These are phyloP conservation scores for Halophytophthora polymorphica DNA, from an alignment of 352 stramenopile species.

Conservation along the genomic window DNA sequence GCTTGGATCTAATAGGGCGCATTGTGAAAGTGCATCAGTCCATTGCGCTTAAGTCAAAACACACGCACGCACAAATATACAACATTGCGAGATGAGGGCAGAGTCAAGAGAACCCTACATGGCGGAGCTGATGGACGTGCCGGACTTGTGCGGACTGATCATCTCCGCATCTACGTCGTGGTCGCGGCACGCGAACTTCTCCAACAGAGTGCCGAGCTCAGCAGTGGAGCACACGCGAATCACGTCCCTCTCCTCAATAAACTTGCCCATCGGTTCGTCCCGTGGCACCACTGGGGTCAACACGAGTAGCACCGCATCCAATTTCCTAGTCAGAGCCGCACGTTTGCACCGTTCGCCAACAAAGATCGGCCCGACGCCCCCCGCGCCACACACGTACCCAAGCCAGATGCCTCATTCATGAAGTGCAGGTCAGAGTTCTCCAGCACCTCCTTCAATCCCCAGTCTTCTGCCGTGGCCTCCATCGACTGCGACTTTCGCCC, in stretches of 20 bases:
- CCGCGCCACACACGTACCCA: conserved; percentile 15
- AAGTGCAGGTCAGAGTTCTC: conserved; percentile 47
- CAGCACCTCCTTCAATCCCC: conserved; percentile 42
- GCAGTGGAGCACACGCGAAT: conserved; percentile 60
- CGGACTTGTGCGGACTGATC: conserved; percentile 46
- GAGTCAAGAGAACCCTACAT: conserved; percentile 32
- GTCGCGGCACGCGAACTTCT: conserved; percentile 67
- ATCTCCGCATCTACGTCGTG: conserved; percentile 58
- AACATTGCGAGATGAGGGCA: background rate
- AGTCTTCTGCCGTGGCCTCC: conserved; percentile 34
- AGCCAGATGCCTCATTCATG: conserved; percentile 74
- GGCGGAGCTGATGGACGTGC: conserved; percentile 50
- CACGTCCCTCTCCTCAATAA: conserved; percentile 68
- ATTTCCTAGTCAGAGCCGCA: background rate
- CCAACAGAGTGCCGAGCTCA: conserved; percentile 57
- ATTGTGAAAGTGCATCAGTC: too few relatives aligned
- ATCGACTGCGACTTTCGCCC: conserved; percentile 47
- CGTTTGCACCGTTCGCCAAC: background rate
- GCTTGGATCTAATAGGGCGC: conserved; percentile 35
- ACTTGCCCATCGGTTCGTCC: conserved; percentile 51
- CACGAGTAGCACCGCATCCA: background rate
- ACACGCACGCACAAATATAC: background rate
- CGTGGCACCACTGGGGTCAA: conserved; percentile 41
- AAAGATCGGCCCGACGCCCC: background rate
- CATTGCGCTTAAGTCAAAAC: background rate